Conservation (phyloP, 176 grass and related monocot genomes). For the Raddia guianensis region DNA sequence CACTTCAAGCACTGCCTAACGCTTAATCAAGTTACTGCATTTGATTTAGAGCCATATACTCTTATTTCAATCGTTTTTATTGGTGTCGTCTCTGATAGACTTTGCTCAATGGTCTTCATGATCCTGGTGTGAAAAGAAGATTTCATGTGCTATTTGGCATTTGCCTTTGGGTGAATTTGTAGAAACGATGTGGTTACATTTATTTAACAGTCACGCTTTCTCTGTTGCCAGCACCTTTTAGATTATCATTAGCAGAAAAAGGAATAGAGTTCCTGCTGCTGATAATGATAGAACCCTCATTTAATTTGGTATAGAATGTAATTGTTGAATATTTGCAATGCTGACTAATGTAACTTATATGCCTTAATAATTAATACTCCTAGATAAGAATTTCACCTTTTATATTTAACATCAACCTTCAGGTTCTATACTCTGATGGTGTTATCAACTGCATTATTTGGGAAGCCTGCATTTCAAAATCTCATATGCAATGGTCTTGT, state of each 20-base stretch:
- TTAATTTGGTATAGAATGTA: conserved; percentile 13
- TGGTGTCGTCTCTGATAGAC: no score
- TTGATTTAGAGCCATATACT: neutral
- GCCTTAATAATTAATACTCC: conserved; percentile 13
- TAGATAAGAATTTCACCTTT: conserved; percentile 10
- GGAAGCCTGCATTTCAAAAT: conserved; percentile 98
- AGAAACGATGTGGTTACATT: neutral
- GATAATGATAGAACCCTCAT: conserved; percentile 7
- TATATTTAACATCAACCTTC: conserved; percentile 32
- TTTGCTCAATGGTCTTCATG: neutral
- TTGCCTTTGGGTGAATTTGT: conserved; percentile 24
- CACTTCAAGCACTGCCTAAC: neutral
- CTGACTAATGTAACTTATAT: neutral
- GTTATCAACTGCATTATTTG: conserved; percentile 93
- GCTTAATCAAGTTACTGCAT: neutral
- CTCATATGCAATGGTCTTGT: conserved; percentile 99
- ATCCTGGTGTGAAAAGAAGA: neutral
- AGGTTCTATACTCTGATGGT: conserved; percentile 99
- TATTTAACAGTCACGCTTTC: neutral
- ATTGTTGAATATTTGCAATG: conserved; percentile 6
- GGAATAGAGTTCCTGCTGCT: neutral
- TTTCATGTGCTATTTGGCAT: conserved; percentile 16
- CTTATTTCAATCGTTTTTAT: neutral
- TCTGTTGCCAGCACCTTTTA: neutral
- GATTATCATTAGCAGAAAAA: neutral